Evolutionary conservation across 1,284 basidiomycete species (phyloP).

Genomic region (Leucoagaricus sp.): DNA sequence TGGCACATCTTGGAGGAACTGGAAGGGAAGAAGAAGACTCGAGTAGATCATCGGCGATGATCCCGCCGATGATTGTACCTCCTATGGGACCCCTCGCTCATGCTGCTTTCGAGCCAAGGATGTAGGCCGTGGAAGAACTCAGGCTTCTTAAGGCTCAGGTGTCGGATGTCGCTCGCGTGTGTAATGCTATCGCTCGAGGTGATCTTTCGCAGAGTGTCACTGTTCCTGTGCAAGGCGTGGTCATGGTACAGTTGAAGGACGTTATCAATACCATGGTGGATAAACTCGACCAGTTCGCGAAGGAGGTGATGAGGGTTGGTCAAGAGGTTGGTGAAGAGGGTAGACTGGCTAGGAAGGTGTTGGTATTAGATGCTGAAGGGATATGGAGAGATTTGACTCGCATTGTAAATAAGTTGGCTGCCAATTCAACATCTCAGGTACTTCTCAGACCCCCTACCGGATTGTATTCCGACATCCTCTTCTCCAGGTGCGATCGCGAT

Average conservation of each 20-base stretch:
- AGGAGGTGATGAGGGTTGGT: constrained; percentile 84
- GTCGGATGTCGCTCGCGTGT: constrained; percentile 84
- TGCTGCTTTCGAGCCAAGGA: constrained; percentile 63
- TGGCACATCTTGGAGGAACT: constrained; percentile 5
- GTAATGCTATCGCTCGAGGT: constrained; percentile 93
- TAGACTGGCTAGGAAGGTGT: constrained; percentile 90
- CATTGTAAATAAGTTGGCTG: constrained; percentile 92
- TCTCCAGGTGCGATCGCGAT: constrained; percentile 72
- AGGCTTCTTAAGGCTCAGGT: constrained; percentile 86
- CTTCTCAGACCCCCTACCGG: constrained; percentile 10
- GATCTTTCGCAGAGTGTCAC: constrained; percentile 97
- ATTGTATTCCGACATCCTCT: not conserved
- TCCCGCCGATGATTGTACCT: constrained; percentile 10
- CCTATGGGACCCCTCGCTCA: constrained; percentile 53
- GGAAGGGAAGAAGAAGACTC: constrained; percentile 1
- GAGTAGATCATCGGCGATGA: constrained; percentile 1
- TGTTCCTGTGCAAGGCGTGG: constrained; percentile 92
- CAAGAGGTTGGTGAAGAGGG: constrained; percentile 92
- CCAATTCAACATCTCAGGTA: constrained; percentile 88
- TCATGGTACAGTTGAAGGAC: constrained; percentile 98
- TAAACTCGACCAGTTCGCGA: constrained; percentile 79
- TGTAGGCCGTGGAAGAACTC: constrained; percentile 78
- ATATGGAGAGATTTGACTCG: constrained; percentile 91
- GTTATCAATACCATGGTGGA: constrained; percentile 97
- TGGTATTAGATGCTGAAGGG: constrained; percentile 91